Base-by-base conservation (phyloP, 2,329 filamentous ascomycete species). In the Sclerotinia glacialis region DNA sequence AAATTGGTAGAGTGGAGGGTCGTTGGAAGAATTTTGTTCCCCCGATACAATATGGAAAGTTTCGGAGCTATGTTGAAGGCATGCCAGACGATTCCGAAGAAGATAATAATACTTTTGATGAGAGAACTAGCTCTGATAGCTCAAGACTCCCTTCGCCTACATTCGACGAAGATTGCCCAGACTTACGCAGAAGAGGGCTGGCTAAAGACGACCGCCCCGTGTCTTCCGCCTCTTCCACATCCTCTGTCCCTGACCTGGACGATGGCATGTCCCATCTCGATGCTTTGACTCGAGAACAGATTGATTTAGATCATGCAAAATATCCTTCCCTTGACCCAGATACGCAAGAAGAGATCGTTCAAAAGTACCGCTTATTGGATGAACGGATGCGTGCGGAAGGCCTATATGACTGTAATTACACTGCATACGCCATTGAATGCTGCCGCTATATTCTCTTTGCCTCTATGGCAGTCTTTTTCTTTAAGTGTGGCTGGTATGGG, bases 11-110 rank as follows among this genome's bases (percentile, higher is more conserved):
- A 70, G 86, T 96, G 67, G 85, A 95, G 75, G 91, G 92, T 40
- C 82, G 80, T 69, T 99, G 95, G 95, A 80, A 81, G 69, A 97
- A 97, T 78, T 96, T 97, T 76, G 74, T 91, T 8, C 93, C 95
- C 5, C 94, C 95, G 0, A 94, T 98, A 63, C 94, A 98, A 78
- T 93, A 93, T 67, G 94, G 94, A 52, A 83, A 83, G 67, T 96
- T 93, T 78, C 85, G 89, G 71, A 78, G 80, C 28, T 82, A 82
- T 68, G 76, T 78, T 62, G 79, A 83, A 69, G 71, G 69, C n/a
- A 47, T 61, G 18, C 37, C 53, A 50, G 73, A 76, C 9, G 77
- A 79, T 54, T 76, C 78, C 44, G 78, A 78, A 59, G 77, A 54
- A 31, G 68, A 68, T 28, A 75, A 78, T 23, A 50, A 52, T 28